A percentile compares a stretch with the other conserved stretches of the same genome.
Conservation (phyloP, 768 basidiomycete species). For the Suillus variegatus region DNA sequence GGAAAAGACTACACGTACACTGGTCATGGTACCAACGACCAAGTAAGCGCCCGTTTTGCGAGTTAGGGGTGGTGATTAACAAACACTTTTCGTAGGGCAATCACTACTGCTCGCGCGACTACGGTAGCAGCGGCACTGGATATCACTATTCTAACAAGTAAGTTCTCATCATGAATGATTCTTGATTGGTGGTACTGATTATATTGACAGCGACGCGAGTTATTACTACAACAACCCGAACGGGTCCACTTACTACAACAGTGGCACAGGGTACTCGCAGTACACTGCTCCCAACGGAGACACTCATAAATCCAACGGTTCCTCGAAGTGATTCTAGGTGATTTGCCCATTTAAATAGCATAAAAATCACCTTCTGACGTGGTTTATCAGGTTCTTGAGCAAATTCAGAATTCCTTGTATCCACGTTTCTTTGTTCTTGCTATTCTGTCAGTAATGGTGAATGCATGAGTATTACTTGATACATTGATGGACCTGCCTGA, state of each 20-base stretch:
- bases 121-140: slow-evolving; percentile 40
- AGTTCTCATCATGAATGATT: slow-evolving; percentile 15
- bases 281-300: slow-evolving; percentile 51
- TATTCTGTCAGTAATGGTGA: neutral
- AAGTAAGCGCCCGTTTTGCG: slow-evolving; percentile 35
- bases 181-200: neutral
- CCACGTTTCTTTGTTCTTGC: neutral
- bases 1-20: slow-evolving; percentile 41
- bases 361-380: neutral
- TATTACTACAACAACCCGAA: slow-evolving; percentile 68
- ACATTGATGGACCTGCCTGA: neutral
- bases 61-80: neutral
- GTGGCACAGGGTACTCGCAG: slow-evolving; percentile 43
- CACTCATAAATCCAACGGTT: slow-evolving; percentile 26
- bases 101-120: slow-evolving; percentile 58
- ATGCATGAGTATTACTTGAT: neutral
- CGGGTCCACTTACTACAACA: slow-evolving; percentile 62
- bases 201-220: slow-evolving; percentile 45
- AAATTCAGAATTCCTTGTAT: neutral
- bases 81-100: slow-evolving; percentile 46
- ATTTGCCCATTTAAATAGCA: neutral
- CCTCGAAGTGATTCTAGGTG: slow-evolving; percentile 23
- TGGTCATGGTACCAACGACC: slow-evolving; percentile 51
- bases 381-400: neutral
- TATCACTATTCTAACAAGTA: slow-evolving; percentile 69